phyloP scores from a whole-genome alignment of 805 yeast genomes.

The Brettanomyces sp. region DNA sequence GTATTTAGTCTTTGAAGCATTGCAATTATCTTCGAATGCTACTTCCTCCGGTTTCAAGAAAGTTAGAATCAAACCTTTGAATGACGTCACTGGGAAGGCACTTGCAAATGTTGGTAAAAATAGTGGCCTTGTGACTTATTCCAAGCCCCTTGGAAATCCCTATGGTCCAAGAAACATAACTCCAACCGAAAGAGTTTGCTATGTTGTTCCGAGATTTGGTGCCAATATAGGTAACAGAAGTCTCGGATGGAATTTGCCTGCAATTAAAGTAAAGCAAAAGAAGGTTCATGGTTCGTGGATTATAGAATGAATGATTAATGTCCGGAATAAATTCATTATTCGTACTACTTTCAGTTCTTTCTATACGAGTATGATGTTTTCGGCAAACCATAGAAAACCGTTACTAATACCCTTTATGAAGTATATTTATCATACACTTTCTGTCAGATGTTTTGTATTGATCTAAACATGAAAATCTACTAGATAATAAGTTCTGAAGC shows the following conservation, averaged over 20 bases:
- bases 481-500: too few species aligned
- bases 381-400: too few species aligned
- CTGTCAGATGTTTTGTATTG: too few species aligned
- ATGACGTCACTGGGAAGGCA: slow-evolving; percentile 67
- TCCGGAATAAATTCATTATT: too few species aligned
- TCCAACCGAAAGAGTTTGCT: slow-evolving; percentile 69
- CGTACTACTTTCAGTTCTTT: too few species aligned
- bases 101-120: slow-evolving; percentile 67
- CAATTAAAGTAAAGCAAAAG: slow-evolving; percentile 63
- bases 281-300: slow-evolving; percentile 66
- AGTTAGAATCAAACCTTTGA: slow-evolving; percentile 65
- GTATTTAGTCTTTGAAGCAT: slow-evolving; percentile 62
- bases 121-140: slow-evolving; percentile 68
- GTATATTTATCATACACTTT: too few species aligned
- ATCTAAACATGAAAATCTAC: too few species aligned
- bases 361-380: too few species aligned
- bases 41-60: slow-evolving; percentile 28
- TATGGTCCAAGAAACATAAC: slow-evolving; percentile 67
- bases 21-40: slow-evolving; percentile 46
- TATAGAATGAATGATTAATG: slow-evolving; percentile 5
- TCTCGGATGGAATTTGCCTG: slow-evolving; percentile 87
- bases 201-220: slow-evolving; percentile 86
- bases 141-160: slow-evolving; percentile 89
- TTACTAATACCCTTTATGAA: too few species aligned
- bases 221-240: slow-evolving; percentile 72